Evolutionary conservation across 768 basidiomycete genomes (phyloP), one percentile per base, ranked within the genome.

Genomic region (Filobasidium wieringae): DNA sequence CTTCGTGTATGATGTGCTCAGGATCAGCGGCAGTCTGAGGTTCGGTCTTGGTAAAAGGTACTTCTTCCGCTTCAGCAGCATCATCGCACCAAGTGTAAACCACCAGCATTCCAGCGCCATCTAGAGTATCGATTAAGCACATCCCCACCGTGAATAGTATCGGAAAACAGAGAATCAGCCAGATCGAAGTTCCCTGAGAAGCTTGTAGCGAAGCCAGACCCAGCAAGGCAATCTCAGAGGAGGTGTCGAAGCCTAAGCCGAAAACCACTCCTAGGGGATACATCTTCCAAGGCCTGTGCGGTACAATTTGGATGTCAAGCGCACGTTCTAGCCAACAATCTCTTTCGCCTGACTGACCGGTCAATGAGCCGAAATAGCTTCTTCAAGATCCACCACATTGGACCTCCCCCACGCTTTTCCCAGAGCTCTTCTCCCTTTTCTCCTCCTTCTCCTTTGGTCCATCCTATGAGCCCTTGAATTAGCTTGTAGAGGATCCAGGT

Each of bases 211-310:
- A 58, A 34, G 57, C 22, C 12, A 58, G 50, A 43, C 57, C 57
- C 37, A 58, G 57, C 11, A 58, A 31, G 11, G 57, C 57, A 51
- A 58, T 58, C 30, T 58, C 57, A 15, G 57, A 58, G 5, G 57
- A 58, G n/a, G 57, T 58, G 51, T 58, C 57, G 57, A 58, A 58
- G 14, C 57, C 57, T 24, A 58, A 51, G 15, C 57, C 57, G 57
- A 58, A 58, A 9, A 58, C 26, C 7, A 52, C 37, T 19, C 57
- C 57, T 11, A 58, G 51, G 8, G 57, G 57, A 26, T 58, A 58
- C 7, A 58, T 39, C 32, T 58, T 58, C 57, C 57, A 58, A 8
- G 57, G 57, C 43, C 57, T 58, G 24, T 22, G 5, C 26, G 1
- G 26, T 29, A 33, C 7, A 4, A 15, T 8, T 11, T 12, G 14